Conservation (phyloP, 2,329 filamentous ascomycete genomes). For the Fusarium globosum region DNA sequence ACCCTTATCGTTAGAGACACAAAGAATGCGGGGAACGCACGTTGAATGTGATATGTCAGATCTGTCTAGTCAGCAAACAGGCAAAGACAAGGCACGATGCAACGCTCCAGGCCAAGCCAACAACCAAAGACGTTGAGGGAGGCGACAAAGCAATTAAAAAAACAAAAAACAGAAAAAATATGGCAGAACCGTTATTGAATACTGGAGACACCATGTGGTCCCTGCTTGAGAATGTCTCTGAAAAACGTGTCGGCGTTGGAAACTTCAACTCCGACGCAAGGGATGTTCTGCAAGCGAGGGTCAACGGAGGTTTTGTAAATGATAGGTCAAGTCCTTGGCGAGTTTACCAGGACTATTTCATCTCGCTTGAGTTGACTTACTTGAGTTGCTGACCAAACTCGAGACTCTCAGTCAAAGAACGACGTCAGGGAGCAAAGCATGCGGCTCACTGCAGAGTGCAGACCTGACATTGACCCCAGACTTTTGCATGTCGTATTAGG, state of each 20-base stretch:
- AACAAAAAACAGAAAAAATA: neutral
- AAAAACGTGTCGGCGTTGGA: constrained; percentile 34
- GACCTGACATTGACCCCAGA: constrained; percentile 8
- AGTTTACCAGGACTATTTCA: neutral
- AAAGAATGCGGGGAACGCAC: constrained; percentile 42
- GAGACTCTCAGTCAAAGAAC: neutral
- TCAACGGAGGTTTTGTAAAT: constrained; percentile 1
- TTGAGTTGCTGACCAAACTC: constrained; percentile 6
- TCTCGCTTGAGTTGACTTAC: constrained; percentile 12
- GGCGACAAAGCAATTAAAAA: constrained; percentile 8
- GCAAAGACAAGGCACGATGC: constrained; percentile 40
- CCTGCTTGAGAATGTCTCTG: constrained; percentile 33
- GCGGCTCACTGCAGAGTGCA: constrained; percentile 17
- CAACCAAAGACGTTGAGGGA: constrained; percentile 17
- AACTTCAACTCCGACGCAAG: constrained; percentile 8
- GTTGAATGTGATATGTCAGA: constrained; percentile 39
- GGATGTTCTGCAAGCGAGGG: constrained; percentile 2
- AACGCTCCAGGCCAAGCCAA: constrained; percentile 27
- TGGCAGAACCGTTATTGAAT: constrained; percentile 18
- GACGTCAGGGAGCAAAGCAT: constrained; percentile 21
- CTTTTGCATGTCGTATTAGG: constrained; percentile 9
- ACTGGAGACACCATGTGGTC: constrained; percentile 23
- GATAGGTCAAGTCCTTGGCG: constrained; percentile 12
- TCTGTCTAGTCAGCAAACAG: constrained; percentile 28
- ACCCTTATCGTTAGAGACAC: constrained; percentile 9